These are phyloP conservation scores for Pseudogymnoascus sp. DNA, from an alignment of 2,329 filamentous ascomycete genomes.

Conservation along the genomic window DNA sequence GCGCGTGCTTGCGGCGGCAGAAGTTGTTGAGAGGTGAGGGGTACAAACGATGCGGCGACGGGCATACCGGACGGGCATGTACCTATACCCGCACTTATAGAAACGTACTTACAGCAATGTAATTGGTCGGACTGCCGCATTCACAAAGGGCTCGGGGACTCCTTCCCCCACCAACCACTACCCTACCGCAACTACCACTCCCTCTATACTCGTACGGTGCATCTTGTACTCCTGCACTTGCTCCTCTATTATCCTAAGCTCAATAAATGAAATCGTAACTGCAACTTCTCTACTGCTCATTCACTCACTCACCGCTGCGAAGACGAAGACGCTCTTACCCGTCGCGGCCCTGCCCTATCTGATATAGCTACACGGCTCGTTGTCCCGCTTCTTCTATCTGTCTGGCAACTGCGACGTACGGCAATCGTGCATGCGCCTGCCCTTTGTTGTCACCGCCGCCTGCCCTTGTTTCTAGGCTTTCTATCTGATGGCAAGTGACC, in stretches of 20 bases:
- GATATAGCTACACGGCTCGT: not conserved
- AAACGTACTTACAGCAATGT: not conserved
- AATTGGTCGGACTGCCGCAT: not conserved
- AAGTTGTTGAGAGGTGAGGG: not conserved
- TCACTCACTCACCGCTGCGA: not conserved
- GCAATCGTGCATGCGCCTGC: not conserved
- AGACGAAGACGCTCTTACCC: not conserved
- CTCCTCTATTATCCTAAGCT: not conserved
- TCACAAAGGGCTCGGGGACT: not conserved
- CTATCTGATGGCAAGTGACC: constrained; percentile 22
- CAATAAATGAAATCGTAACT: not conserved
- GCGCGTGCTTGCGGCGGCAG: not conserved
- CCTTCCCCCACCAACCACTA: not conserved
- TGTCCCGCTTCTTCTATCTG: not conserved
- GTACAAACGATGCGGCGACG: not conserved
- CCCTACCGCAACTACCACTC: not conserved
- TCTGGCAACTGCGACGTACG: not conserved
- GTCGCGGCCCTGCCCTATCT: not conserved
- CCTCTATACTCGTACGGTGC: not conserved
- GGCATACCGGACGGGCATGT: not conserved
- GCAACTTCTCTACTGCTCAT: not conserved
- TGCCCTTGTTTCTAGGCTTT: constrained; percentile 18
- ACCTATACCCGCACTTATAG: not conserved
- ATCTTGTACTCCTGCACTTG: not conserved
- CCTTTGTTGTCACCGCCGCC: constrained; percentile 6